Conservation (phyloP, 768 basidiomycete genomes). For the Hypholoma sublateritium region DNA sequence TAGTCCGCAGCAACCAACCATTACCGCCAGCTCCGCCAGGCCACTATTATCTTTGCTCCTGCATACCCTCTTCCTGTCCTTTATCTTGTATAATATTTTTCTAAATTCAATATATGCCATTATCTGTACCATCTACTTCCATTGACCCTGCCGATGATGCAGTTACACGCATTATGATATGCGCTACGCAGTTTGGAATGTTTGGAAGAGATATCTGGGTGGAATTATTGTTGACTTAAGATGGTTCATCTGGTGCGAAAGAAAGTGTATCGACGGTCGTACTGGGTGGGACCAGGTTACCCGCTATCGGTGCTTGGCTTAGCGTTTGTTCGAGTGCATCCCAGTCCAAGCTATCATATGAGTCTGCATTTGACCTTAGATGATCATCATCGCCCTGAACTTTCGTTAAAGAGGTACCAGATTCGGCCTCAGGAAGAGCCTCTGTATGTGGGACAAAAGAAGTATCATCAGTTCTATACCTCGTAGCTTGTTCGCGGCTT, state of each 20-base stretch:
- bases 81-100: constrained; percentile 18
- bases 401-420: not conserved
- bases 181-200: not conserved
- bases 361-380: constrained; percentile 46
- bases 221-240: too few relatives aligned
- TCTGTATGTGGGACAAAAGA: too few relatives aligned
- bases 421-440: not conserved
- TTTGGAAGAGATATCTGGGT: too few relatives aligned
- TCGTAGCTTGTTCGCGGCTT: not conserved
- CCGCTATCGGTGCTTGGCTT: constrained; percentile 13
- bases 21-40: constrained; percentile 5
- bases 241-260: not conserved
- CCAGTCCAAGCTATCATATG: constrained; percentile 38
- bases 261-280: not conserved
- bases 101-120: constrained; percentile 21
- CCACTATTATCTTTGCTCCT: constrained; percentile 15
- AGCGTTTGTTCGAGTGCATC: constrained; percentile 26
- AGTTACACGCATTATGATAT: not conserved
- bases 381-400: constrained; percentile 25
- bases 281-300: not conserved
- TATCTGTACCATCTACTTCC: constrained; percentile 16
- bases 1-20: constrained; percentile 13
- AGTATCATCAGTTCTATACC: too few relatives aligned
- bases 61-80: constrained; percentile 20
- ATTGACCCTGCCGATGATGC: not conserved